Conservation (phyloP, 768 basidiomycete genomes). For the Podaxis sp. region DNA sequence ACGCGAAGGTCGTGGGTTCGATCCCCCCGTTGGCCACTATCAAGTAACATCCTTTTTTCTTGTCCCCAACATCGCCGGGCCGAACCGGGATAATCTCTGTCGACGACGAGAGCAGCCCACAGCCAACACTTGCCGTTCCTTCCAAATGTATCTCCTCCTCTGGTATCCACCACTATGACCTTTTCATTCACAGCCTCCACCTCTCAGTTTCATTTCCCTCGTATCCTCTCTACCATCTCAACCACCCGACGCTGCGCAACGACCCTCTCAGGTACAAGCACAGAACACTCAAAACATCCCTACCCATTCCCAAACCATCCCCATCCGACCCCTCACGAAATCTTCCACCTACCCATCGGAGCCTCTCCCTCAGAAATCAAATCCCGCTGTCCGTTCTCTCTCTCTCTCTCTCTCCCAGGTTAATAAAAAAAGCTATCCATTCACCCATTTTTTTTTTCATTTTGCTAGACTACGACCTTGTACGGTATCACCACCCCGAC, state of each 20-base stretch:
- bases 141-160: not conserved
- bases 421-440: not conserved
- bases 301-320: conserved; percentile 49
- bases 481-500: conserved; percentile 70
- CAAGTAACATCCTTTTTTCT: not conserved
- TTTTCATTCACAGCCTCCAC: not conserved
- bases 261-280: not conserved
- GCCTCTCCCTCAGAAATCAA: conserved; percentile 64
- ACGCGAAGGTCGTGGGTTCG: conserved; percentile 59
- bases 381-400: conserved; percentile 47
- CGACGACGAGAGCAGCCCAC: not conserved
- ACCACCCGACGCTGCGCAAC: not conserved
- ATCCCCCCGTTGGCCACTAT: conserved; percentile 16
- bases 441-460: not conserved
- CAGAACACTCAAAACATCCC: conserved; percentile 9
- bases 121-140: not conserved
- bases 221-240: not conserved
- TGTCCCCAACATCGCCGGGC: not conserved
- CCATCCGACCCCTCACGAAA: conserved; percentile 63
- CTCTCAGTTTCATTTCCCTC: not conserved
- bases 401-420: conserved; percentile 13
- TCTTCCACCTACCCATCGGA: conserved; percentile 58
- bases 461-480: conserved; percentile 65
- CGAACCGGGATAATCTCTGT: not conserved
- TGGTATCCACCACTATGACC: not conserved